Evolutionary conservation across 495 filamentous ascomycete species (phyloP).

Genomic region (Aspergillus cavernicola): DNA sequence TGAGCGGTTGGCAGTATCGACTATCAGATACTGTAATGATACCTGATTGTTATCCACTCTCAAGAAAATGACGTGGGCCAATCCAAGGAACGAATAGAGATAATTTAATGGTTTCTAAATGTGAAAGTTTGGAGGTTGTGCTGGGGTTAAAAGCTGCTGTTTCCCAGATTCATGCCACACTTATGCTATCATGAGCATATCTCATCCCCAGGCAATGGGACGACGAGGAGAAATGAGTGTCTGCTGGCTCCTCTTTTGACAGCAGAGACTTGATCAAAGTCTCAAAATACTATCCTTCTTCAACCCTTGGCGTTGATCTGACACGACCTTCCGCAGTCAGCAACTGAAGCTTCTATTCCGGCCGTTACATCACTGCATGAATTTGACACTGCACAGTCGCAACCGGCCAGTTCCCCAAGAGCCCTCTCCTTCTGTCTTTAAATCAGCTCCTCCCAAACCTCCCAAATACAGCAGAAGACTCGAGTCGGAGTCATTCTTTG

Average conservation of each 20-base stretch:
- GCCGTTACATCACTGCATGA: neutral
- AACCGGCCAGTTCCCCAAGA: neutral
- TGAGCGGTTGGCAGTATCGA: too few relatives aligned
- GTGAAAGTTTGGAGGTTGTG: neutral
- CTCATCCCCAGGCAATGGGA: too few relatives aligned
- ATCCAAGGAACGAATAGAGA: slow-evolving; percentile 1
- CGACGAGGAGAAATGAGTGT: too few relatives aligned
- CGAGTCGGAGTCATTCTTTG: neutral
- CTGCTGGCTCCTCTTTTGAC: too few relatives aligned
- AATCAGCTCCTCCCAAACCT: neutral
- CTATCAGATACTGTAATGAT: too few relatives aligned
- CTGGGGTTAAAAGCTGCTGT: too few relatives aligned
- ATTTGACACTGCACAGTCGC: neutral
- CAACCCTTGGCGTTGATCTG: too few relatives aligned
- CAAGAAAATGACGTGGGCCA: slow-evolving; percentile 22
- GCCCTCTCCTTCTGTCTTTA: neutral
- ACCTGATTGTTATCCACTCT: neutral
- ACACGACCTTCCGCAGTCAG: slow-evolving; percentile 9
- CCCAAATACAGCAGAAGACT: neutral
- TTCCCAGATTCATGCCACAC: too few relatives aligned
- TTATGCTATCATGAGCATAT: too few relatives aligned
- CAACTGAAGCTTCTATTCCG: neutral
- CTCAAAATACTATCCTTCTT: too few relatives aligned
- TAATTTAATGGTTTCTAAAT: neutral
- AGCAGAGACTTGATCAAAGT: too few relatives aligned